These are phyloP conservation scores for Galeopsis tetrahit DNA, from an alignment of 257 asterid genomes.

Conservation along the genomic window DNA sequence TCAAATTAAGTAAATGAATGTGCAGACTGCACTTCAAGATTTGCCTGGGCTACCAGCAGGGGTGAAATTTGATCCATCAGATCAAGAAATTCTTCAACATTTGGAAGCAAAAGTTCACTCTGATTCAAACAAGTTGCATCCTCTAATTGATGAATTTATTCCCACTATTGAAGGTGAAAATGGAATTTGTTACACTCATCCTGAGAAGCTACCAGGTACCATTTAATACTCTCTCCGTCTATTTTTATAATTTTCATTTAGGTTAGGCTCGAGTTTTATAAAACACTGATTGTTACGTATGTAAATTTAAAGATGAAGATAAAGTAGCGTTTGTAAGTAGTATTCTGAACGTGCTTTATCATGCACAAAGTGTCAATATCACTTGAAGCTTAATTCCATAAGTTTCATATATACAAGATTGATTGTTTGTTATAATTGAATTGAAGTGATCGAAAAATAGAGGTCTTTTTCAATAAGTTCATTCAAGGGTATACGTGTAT, in stretches of 20 bases:
- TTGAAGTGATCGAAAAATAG: background rate
- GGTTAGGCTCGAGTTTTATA: no score
- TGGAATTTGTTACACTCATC: conserved; percentile 75
- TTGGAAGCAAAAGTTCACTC: conserved; percentile 55
- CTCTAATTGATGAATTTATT: conserved; percentile 62
- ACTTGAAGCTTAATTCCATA: background rate
- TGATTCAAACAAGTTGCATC: conserved; percentile 47
- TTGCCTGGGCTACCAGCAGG: conserved; percentile 68
- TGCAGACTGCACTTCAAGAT: conserved; percentile 39
- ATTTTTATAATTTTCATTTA: no score
- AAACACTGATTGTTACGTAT: no score
- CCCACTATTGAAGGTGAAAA: conserved; percentile 62
- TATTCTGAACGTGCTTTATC: no score
- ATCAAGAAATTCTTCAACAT: conserved; percentile 63
- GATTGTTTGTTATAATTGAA: background rate
- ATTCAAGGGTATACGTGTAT: background rate
- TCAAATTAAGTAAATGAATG: no score
- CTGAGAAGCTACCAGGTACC: conserved; percentile 61
- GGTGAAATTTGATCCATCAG: conserved; percentile 72
- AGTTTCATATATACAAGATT: background rate
- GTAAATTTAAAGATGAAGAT: no score
- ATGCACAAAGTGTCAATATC: no score
- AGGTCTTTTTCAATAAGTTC: background rate
- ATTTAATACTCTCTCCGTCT: no score
- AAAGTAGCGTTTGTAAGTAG: no score